Evolutionary conservation across 495 filamentous ascomycete species (phyloP), one percentile per base, ranked within the genome.

Genomic region (Peziza echinospora): DNA sequence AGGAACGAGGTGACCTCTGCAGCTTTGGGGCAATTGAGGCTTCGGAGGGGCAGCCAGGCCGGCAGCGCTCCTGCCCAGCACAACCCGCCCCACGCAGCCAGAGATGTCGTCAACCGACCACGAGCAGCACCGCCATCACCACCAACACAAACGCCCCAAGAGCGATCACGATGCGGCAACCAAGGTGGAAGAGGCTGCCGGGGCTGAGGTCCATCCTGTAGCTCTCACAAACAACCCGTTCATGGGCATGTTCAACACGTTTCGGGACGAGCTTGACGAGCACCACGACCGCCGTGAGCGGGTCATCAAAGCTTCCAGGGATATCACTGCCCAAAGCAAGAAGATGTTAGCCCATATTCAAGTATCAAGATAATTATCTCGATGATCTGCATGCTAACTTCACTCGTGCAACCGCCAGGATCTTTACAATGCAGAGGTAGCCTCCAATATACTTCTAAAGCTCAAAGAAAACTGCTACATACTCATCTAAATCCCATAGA

Each of bases 261-360:
- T 96, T 57, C 79, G 86, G 49, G 65, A 77, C 49, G 87, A 94
- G 62, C 70, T 97, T 5, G 91, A 96, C 57, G 76, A 84, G 62
- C 87, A 97, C 58, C 82, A 97, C 52, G 91, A 93, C 63, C 76
- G 87, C 10, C 75, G 89, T 26, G 85, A 93, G 62, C 72, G 80
- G 22, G 71, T 93, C 47, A 82, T 87, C 49, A 96, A 94, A 64
- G 75, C 75, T 1, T 84, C 80, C 11, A 68, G 87, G 34, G 89
- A 96, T 64, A 78, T 96, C 50, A 97, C 91, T 6, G 85, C 82
- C 0, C 60, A 82, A 34, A 93, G 84, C 64, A 97, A 97, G 70
- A 96, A 96, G 68, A 91, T 94, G 89, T 93, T 63, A 65, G 66
- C 46, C 22, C n/a, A 8, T 34, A n/a, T n/a, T n/a, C n/a, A n/a